phyloP scores from a whole-genome alignment of 305 asterid species.

The Striga hermonthica region DNA sequence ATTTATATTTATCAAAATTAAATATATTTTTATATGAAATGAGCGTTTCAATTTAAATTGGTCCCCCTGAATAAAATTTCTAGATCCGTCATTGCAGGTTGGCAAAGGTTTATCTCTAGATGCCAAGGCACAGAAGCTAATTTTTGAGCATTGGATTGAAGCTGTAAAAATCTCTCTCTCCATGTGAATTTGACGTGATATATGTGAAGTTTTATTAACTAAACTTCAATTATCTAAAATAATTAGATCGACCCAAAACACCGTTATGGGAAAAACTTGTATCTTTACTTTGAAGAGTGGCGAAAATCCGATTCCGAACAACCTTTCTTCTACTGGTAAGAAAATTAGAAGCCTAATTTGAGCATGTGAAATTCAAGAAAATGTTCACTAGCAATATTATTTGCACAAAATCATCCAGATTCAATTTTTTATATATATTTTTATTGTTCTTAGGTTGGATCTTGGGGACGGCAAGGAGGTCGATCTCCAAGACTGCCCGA shows the following conservation, averaged over 20 bases:
- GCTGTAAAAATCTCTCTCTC: slow-evolving; percentile 52
- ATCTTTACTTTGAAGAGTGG: slow-evolving; percentile 77
- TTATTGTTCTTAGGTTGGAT: slow-evolving; percentile 45
- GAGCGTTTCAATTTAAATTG: too few relatives aligned
- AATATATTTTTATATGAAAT: too few relatives aligned
- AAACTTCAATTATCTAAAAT: background rate
- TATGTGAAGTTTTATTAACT: slow-evolving; percentile 2
- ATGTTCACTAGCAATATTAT: too few relatives aligned
- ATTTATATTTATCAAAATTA: too few relatives aligned
- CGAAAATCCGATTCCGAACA: slow-evolving; percentile 72
- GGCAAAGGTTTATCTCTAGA: slow-evolving; percentile 74
- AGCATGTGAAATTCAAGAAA: too few relatives aligned
- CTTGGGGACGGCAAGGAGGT: slow-evolving; percentile 86
- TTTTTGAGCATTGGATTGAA: slow-evolving; percentile 92
- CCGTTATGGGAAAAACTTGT: slow-evolving; percentile 87
- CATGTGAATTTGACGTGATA: slow-evolving; percentile 16
- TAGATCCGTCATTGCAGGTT: too few relatives aligned
- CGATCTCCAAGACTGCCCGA: slow-evolving; percentile 63
- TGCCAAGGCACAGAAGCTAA: slow-evolving; percentile 73
- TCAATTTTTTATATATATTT: too few relatives aligned
- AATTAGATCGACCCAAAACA: slow-evolving; percentile 85
- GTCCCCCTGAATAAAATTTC: too few relatives aligned
- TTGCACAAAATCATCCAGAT: too few relatives aligned
- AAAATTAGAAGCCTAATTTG: background rate
- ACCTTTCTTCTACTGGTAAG: slow-evolving; percentile 93